These are phyloP conservation scores for Bryoerythrophyllum caledonicum DNA, from an alignment of 225 moss, liverwort and hornwort species.

Conservation along the genomic window DNA sequence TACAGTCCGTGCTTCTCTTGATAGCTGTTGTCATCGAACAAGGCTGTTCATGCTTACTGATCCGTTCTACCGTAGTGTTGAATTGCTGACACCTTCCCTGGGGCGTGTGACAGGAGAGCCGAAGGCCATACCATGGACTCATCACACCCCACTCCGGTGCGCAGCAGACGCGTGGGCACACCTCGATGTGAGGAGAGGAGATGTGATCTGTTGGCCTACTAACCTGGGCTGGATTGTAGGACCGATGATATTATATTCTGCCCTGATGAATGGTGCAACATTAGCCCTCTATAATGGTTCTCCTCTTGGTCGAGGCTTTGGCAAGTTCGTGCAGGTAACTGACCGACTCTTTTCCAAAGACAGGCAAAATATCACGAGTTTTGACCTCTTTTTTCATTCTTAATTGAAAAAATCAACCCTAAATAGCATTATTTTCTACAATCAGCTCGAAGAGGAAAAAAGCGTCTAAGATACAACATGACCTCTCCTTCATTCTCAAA, in stretches of 20 bases:
- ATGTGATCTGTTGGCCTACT: conserved; percentile 70
- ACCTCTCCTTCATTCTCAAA: no score
- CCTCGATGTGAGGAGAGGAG: conserved; percentile 57
- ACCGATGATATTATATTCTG: conserved; percentile 54
- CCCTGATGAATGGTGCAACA: conserved; percentile 61
- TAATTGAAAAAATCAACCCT: no score
- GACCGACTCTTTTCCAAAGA: conserved; percentile 1
- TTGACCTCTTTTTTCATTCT: no score
- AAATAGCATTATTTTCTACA: no score
- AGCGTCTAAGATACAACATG: no score
- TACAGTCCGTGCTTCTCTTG: background rate
- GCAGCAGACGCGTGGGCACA: conserved; percentile 69
- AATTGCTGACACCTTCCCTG: conserved; percentile 3
- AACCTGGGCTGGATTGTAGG: conserved; percentile 86
- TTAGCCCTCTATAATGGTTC: conserved; percentile 74
- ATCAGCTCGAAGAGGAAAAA: no score
- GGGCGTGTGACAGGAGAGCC: conserved; percentile 52
- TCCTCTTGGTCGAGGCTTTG: conserved; percentile 64
- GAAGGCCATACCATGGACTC: conserved; percentile 79
- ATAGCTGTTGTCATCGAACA: no score
- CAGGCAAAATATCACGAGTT: background rate
- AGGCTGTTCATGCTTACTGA: no score
- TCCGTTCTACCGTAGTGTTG: background rate
- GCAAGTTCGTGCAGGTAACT: conserved; percentile 73
- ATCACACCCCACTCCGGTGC: conserved; percentile 60